A percentile compares a stretch with the other conserved stretches of the same genome.
Conservation (phyloP, 768 basidiomycete species). For the Naganishia randhawae region DNA sequence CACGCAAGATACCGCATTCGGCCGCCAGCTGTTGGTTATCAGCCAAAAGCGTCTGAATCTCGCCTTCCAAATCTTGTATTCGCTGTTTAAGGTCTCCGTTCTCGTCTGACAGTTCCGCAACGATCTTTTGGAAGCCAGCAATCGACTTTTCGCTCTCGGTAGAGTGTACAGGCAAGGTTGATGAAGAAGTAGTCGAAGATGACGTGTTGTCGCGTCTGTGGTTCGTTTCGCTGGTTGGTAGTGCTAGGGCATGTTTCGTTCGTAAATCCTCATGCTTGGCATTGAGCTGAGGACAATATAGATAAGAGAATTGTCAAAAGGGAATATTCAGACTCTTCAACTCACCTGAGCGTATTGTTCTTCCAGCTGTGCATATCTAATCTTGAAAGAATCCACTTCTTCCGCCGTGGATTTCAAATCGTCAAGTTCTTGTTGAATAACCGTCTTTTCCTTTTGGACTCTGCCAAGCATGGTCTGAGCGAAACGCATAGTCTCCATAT, state of each 20-base stretch:
- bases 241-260: conserved; percentile 15
- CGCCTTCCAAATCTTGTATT: conserved; percentile 68
- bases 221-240: background rate
- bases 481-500: conserved; percentile 61
- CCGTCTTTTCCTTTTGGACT: conserved; percentile 58
- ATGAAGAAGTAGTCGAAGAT: conserved; percentile 13
- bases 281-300: background rate
- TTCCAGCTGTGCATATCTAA: conserved; percentile 27
- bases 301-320: background rate
- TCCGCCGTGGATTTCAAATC: conserved; percentile 58
- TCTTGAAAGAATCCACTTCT: conserved; percentile 39
- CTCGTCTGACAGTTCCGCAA: conserved; percentile 83
- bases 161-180: conserved; percentile 37
- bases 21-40: conserved; percentile 21
- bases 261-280: conserved; percentile 21
- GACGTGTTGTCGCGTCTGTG: background rate
- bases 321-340: background rate
- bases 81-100: conserved; percentile 61
- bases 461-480: conserved; percentile 55
- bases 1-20: background rate
- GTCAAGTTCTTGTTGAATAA: conserved; percentile 60
- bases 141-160: conserved; percentile 39
- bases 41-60: conserved; percentile 52
- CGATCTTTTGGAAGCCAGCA: conserved; percentile 60
- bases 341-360: conserved; percentile 35